Evolutionary conservation across 768 basidiomycete genomes (phyloP).

Genomic region (Lactifluus volemus): DNA sequence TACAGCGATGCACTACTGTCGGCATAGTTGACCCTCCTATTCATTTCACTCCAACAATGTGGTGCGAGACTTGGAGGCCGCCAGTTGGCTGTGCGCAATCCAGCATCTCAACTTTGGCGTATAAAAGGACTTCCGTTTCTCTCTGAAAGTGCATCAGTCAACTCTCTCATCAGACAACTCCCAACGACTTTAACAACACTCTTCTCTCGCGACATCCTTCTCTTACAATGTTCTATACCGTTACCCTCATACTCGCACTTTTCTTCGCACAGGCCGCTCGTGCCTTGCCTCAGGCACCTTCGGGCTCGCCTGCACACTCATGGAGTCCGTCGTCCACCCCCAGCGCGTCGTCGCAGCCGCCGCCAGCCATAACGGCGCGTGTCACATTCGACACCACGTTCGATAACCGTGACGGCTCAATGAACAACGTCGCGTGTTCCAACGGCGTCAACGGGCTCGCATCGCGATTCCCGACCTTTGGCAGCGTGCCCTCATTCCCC

Average conservation of each 20-base stretch:
- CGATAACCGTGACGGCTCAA: conserved; percentile 35
- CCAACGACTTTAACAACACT: neutral
- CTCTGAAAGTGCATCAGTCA: neutral
- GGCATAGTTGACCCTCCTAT: neutral
- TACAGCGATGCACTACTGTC: too few species aligned
- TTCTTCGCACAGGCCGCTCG: neutral
- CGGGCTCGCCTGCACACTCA: too few species aligned
- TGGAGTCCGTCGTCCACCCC: neutral
- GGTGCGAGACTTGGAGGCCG: neutral
- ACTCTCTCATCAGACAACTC: neutral
- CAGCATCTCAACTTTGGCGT: neutral
- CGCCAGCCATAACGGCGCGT: neutral
- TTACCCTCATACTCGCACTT: neutral
- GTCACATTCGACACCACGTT: conserved; percentile 40
- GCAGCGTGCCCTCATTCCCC: conserved; percentile 48
- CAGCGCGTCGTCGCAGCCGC: neutral
- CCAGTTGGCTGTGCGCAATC: too few species aligned
- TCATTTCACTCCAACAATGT: neutral
- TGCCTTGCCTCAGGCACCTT: neutral
- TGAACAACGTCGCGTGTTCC: conserved; percentile 41
- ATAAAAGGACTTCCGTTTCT: neutral
- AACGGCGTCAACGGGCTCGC: conserved; percentile 44
- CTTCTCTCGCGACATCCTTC: neutral
- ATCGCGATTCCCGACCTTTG: conserved; percentile 41
- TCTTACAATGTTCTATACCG: neutral